phyloP scores from a whole-genome alignment of 352 stramenopile species.

The Thalassiosira hispida region DNA sequence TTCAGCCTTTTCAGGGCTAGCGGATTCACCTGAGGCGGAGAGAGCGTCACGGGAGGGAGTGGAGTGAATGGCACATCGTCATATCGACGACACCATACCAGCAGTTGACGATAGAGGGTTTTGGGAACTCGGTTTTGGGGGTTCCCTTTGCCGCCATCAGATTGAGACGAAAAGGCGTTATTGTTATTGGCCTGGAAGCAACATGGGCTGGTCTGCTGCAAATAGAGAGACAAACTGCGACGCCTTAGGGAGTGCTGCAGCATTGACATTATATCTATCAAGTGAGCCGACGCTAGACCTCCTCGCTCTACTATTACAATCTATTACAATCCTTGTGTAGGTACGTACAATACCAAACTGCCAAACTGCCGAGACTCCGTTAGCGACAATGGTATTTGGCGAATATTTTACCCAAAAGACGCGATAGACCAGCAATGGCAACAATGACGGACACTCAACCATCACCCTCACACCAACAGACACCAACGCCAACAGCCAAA shows the following conservation, averaged over 20 bases:
- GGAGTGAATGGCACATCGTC: slow-evolving; percentile 44
- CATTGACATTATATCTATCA: not conserved
- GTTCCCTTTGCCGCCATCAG: not conserved
- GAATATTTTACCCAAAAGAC: too few species aligned
- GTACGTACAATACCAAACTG: too few species aligned
- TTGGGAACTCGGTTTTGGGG: slow-evolving; percentile 38
- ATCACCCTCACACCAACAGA: too few species aligned
- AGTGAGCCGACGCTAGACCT: too few species aligned
- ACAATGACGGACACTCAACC: too few species aligned
- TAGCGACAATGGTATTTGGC: too few species aligned
- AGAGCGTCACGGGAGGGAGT: slow-evolving; percentile 68
- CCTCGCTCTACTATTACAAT: not conserved
- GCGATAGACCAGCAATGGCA: too few species aligned
- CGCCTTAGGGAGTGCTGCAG: not conserved
- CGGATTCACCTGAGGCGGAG: slow-evolving; percentile 57
- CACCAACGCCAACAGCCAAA: too few species aligned
- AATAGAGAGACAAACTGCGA: not conserved
- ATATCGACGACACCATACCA: slow-evolving; percentile 56
- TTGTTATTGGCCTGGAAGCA: not conserved
- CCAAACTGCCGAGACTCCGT: too few species aligned
- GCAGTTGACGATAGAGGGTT: slow-evolving; percentile 68
- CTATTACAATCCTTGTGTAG: not conserved
- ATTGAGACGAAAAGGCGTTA: not conserved
- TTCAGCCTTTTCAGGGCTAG: slow-evolving; percentile 41
- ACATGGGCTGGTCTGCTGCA: not conserved